Evolutionary conservation across 2,329 filamentous ascomycete species (phyloP), one percentile per base, ranked within the genome.

Genomic region (Aspergillus awamori): DNA sequence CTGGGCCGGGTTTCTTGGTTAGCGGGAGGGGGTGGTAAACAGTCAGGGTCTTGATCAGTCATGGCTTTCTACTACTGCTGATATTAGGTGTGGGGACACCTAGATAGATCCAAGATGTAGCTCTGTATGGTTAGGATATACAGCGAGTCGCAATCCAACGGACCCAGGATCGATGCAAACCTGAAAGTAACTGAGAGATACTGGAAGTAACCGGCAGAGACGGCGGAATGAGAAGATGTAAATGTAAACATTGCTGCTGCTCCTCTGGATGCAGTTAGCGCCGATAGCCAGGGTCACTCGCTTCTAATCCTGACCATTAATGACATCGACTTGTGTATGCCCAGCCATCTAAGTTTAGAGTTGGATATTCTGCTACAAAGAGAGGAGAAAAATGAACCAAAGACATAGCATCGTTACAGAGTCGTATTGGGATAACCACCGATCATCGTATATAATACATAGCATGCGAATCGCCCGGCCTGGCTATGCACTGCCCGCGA

Each of bases 401-500:
- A 51, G n/a, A 22, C 47, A 51, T 51, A 51, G 47, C 47, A 22
- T 67, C 57, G 62, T 66, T 66, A 62, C 60, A 57, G 63, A 69
- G 70, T 69, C 71, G 69, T 66, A 62, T 66, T 63, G 58, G 69
- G 62, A 68, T 62, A 63, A 15, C 57, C 61, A 48, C 58, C 62
- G 62, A 60, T 67, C 67, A 70, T 51, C 24, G 47, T 68, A 71
- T 71, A 70, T 69, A 69, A 66, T 72, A 73, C 67, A 74, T 63
- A 70, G 65, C 70, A 68, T 72, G 69, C 65, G 69, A 70, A 69
- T 66, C 63, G 51, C 63, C 65, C 61, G 66, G 65, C 67, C 64
- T 70, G 69, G 71, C 69, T 73, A 72, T 75, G 70, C 69, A 70
- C 58, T 68, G 62, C 65, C 70, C 67, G 59, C 64, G 60, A 68